Conservation (phyloP, 441 rosid genomes). For the Populus hybrid region DNA sequence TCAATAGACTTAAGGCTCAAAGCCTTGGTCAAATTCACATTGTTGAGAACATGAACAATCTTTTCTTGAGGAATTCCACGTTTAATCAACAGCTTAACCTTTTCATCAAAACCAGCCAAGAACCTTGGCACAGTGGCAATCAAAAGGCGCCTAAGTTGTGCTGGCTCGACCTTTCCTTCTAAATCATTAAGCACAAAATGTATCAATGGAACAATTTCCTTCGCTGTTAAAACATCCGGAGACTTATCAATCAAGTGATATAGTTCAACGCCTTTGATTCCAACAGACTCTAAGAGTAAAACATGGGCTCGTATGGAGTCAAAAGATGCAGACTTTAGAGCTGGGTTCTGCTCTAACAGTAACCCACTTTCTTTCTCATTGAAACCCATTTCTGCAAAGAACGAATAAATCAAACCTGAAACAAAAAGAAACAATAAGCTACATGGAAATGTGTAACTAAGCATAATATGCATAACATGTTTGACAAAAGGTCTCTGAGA, state of each 20-base stretch:
- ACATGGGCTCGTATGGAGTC: constrained; percentile 35
- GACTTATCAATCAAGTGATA: constrained; percentile 45
- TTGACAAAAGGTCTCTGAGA: constrained; percentile 27
- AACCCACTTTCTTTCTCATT: constrained; percentile 35
- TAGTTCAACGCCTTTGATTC: constrained; percentile 42
- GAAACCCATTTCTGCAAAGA: constrained; percentile 48
- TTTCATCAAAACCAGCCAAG: constrained; percentile 57
- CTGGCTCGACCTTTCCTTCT: constrained; percentile 49
- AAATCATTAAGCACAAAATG: constrained; percentile 40
- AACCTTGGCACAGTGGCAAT: constrained; percentile 35
- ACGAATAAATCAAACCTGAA: constrained; percentile 40
- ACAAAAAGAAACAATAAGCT: constrained; percentile 14
- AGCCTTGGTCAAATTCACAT: constrained; percentile 50
- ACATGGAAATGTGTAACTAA: not conserved
- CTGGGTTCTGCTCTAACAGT: constrained; percentile 43
- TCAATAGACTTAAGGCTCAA: constrained; percentile 49
- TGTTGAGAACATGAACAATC: constrained; percentile 54
- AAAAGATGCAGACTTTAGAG: constrained; percentile 27
- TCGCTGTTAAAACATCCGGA: constrained; percentile 46
- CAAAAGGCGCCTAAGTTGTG: constrained; percentile 52
- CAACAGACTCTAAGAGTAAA: constrained; percentile 46
- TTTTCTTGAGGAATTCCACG: constrained; percentile 50
- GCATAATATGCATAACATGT: not conserved
- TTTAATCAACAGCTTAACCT: constrained; percentile 46
- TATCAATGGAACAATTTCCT: constrained; percentile 42